Percentiles rank a stretch among this genome's conserved stretches.
These are phyloP conservation scores for Biscogniauxia sp. DNA, from an alignment of 2,329 filamentous ascomycete genomes.

Conservation along the genomic window DNA sequence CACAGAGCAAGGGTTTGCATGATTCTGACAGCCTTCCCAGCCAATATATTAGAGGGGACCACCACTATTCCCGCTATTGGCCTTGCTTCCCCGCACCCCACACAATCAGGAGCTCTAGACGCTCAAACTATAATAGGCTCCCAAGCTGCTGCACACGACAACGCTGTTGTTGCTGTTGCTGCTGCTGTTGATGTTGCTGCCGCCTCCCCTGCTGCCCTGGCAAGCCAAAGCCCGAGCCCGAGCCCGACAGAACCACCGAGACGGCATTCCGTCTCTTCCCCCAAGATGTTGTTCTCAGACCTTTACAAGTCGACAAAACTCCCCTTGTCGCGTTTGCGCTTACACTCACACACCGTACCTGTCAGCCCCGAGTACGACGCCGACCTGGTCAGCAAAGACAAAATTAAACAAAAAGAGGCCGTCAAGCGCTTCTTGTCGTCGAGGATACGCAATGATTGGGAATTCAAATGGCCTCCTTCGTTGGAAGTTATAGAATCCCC, in stretches of 20 bases:
- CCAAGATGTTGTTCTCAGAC: slow-evolving; percentile 58
- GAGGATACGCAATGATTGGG: slow-evolving; percentile 59
- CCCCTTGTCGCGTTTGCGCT: slow-evolving; percentile 51
- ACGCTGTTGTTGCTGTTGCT: slow-evolving; percentile 4
- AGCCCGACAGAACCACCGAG: slow-evolving; percentile 11
- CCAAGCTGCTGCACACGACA: slow-evolving; percentile 10
- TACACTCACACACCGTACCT: slow-evolving; percentile 31
- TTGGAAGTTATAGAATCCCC: slow-evolving; percentile 1
- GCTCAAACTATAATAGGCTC: slow-evolving; percentile 24
- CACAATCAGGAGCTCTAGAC: slow-evolving; percentile 20
- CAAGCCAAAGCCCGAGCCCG: slow-evolving; percentile 4
- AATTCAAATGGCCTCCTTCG: slow-evolving; percentile 53
- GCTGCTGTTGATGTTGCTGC: slow-evolving; percentile 2
- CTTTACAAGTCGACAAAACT: slow-evolving; percentile 56
- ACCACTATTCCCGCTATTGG: slow-evolving; percentile 24
- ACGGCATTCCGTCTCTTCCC: slow-evolving; percentile 16
- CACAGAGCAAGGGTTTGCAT: neutral
- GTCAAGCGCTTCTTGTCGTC: slow-evolving; percentile 54
- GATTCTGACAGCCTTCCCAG: slow-evolving; percentile 9
- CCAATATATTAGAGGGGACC: slow-evolving; percentile 15
- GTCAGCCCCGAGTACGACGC: slow-evolving; percentile 49
- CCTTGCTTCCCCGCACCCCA: slow-evolving; percentile 32
- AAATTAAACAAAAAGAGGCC: slow-evolving; percentile 61
- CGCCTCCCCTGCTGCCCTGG: slow-evolving; percentile 3
- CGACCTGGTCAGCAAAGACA: slow-evolving; percentile 61